These are phyloP conservation scores for Sonneratia alba DNA, from an alignment of 345 rosid species.

Conservation along the genomic window DNA sequence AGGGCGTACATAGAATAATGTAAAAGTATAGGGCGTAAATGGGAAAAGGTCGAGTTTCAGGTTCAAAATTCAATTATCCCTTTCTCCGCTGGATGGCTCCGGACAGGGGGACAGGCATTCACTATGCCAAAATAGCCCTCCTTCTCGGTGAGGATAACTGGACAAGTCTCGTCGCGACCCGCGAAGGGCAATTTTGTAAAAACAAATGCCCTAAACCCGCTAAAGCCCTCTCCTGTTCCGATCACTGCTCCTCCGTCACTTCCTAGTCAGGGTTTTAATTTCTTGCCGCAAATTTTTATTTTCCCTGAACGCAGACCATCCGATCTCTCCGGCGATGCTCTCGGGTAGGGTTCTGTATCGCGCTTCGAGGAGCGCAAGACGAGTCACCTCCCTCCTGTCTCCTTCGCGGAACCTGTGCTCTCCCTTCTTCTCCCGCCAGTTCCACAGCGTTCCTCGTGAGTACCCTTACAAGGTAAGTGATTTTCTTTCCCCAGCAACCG, in stretches of 20 bases:
- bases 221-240: background rate
- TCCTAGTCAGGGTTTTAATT: background rate
- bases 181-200: too few relatives aligned
- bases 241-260: background rate
- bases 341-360: conserved; percentile 44
- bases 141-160: too few relatives aligned
- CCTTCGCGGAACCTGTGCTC: conserved; percentile 24
- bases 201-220: background rate
- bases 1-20: background rate
- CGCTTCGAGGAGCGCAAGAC: conserved; percentile 35
- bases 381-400: conserved; percentile 33
- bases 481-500: background rate
- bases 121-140: too few relatives aligned
- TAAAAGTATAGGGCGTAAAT: background rate
- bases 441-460: conserved; percentile 26
- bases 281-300: background rate
- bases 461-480: conserved; percentile 10
- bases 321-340: conserved; percentile 25
- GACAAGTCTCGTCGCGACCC: too few relatives aligned
- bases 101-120: too few relatives aligned
- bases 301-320: background rate
- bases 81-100: background rate
- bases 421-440: conserved; percentile 23
- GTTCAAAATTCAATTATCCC: background rate
- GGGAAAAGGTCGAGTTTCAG: background rate